Conservation (phyloP, 2,329 filamentous ascomycete genomes). For the Colletotrichum lentis region DNA sequence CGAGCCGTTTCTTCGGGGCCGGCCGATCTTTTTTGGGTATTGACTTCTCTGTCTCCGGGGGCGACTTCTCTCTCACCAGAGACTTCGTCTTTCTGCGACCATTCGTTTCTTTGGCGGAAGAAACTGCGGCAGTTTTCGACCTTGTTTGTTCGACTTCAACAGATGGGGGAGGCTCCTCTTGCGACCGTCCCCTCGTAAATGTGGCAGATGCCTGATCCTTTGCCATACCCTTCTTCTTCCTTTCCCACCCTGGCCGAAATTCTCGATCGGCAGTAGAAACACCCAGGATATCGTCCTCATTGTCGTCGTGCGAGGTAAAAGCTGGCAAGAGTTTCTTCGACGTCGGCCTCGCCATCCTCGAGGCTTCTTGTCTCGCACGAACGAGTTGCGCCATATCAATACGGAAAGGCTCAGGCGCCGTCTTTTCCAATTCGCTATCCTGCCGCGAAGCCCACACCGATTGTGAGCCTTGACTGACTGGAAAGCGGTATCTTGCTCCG, state of each 20-base stretch:
- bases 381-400: slow-evolving; percentile 25
- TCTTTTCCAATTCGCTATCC: slow-evolving; percentile 27
- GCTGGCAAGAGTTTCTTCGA: slow-evolving; percentile 26
- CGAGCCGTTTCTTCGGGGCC: not conserved
- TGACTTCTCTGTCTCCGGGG: too few species aligned
- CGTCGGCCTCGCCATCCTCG: slow-evolving; percentile 21
- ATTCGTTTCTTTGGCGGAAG: not conserved
- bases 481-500: slow-evolving; percentile 30
- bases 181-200: not conserved
- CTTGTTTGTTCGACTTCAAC: not conserved
- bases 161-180: too few species aligned
- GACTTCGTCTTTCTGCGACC: not conserved
- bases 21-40: too few species aligned
- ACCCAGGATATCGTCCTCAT: slow-evolving; percentile 47
- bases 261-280: slow-evolving; percentile 1
- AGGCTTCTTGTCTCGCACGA: slow-evolving; percentile 17
- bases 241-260: not conserved
- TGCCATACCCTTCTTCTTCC: too few species aligned
- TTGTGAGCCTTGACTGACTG: slow-evolving; percentile 17
- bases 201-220: not conserved
- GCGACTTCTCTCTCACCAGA: not conserved
- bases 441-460: slow-evolving; percentile 37
- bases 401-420: not conserved
- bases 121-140: not conserved
- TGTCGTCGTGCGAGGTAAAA: slow-evolving; percentile 38